Percentiles rank a stretch among this genome's conserved stretches.
These are phyloP conservation scores for Phytophthora pini DNA, from an alignment of 352 stramenopile species.

Conservation along the genomic window DNA sequence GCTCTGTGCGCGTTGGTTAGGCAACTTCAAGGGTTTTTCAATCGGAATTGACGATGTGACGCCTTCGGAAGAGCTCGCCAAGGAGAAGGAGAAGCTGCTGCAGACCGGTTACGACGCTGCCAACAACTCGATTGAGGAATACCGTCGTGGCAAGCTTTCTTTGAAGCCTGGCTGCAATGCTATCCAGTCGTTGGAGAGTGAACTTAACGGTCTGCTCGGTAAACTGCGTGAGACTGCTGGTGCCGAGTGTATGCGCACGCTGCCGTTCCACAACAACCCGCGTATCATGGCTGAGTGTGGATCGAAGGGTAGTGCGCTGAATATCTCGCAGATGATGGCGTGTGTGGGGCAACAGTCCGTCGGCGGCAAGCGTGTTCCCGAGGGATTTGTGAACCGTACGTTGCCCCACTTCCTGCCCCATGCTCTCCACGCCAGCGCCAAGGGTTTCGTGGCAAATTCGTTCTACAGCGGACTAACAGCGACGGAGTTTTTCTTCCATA, in stretches of 20 bases:
- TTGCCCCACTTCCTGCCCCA: conserved; percentile 97
- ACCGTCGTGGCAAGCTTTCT: conserved; percentile 93
- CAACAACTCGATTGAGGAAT: conserved; percentile 94
- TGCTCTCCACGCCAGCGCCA: conserved; percentile 95
- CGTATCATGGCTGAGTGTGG: conserved; percentile 99
- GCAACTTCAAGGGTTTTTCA: conserved; percentile 97
- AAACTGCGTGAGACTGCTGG: conserved; percentile 98
- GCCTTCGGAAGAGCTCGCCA: conserved; percentile 93
- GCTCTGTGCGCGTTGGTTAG: conserved; percentile 97
- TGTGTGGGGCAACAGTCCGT: conserved; percentile 99
- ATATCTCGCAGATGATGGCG: conserved; percentile 99
- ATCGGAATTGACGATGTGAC: conserved; percentile 99
- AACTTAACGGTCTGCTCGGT: conserved; percentile 98
- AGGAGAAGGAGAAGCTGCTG: conserved; percentile 96
- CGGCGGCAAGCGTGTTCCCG: conserved; percentile 97
- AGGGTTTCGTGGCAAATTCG: conserved; percentile 99
- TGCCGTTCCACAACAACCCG: conserved; percentile 97
- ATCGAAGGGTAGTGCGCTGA: conserved; percentile 98
- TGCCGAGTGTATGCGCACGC: conserved; percentile 97
- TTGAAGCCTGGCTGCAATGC: conserved; percentile 97
- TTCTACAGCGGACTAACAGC: conserved; percentile 99
- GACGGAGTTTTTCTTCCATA: conserved; percentile 99
- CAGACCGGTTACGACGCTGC: conserved; percentile 86
- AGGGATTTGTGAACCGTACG: conserved; percentile 99
- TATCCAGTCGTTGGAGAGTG: conserved; percentile 98